phyloP scores from a whole-genome alignment of 1,139 yeast genomes.

The Hansenula lynferdii region DNA sequence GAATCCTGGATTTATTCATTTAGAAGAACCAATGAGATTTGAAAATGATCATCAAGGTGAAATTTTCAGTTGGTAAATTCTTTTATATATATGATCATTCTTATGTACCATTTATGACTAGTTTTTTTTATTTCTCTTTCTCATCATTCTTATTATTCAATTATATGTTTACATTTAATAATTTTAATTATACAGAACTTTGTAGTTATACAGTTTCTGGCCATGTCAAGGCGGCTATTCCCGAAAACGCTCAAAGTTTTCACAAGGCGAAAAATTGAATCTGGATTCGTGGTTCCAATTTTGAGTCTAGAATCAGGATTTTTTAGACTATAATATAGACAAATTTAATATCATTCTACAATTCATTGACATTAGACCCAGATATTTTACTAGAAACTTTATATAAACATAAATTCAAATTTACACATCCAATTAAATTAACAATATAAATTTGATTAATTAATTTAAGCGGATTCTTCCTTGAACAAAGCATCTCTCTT shows the following conservation, averaged over 20 bases:
- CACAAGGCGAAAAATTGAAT: too few species aligned
- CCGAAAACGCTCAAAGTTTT: too few species aligned
- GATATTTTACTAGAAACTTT: slow-evolving; percentile 8
- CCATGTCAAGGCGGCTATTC: too few species aligned
- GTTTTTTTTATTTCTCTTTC: too few species aligned
- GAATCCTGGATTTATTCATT: slow-evolving; percentile 12
- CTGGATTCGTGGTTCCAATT: too few species aligned
- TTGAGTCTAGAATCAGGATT: too few species aligned
- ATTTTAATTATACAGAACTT: too few species aligned
- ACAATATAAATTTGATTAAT: slow-evolving; percentile 8
- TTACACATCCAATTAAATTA: slow-evolving; percentile 6
- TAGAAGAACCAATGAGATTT: slow-evolving; percentile 5
- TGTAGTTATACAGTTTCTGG: too few species aligned
- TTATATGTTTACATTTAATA: too few species aligned
- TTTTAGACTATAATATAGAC: too few species aligned
- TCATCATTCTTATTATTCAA: too few species aligned
- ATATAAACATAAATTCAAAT: slow-evolving; percentile 21
- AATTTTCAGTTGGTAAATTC: slow-evolving; percentile 1
- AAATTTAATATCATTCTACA: not conserved
- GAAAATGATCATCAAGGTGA: slow-evolving; percentile 2
- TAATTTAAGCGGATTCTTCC: slow-evolving; percentile 35
- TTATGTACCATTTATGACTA: too few species aligned
- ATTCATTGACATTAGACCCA: not conserved
- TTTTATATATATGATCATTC: not conserved
- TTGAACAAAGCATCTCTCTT: slow-evolving; percentile 93